Evolutionary conservation across 139 green algal genomes (phyloP).

Genomic region (Picochlorum sp.): DNA sequence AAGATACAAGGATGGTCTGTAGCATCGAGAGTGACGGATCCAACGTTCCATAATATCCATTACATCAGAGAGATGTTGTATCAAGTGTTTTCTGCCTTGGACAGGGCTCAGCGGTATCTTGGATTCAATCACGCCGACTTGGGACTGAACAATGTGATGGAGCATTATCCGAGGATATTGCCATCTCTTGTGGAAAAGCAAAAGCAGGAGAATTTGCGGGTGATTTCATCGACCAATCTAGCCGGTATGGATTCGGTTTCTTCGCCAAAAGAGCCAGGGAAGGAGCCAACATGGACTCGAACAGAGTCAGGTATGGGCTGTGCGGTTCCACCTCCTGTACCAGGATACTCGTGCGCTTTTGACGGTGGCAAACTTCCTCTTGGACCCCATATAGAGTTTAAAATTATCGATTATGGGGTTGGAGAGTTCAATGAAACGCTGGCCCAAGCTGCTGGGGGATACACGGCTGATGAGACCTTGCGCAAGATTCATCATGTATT

Average conservation of each 20-base stretch:
- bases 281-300: background rate
- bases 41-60: conserved; percentile 33
- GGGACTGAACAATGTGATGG: conserved; percentile 34
- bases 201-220: conserved; percentile 1
- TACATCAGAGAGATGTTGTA: conserved; percentile 34
- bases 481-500: background rate
- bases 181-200: background rate
- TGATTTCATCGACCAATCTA: background rate
- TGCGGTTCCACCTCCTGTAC: background rate
- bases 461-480: background rate
- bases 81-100: conserved; percentile 31
- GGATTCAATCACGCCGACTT: conserved; percentile 38
- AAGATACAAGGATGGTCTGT: conserved; percentile 21
- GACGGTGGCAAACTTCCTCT: conserved; percentile 20
- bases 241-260: background rate
- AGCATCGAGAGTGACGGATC: conserved; percentile 17
- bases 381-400: conserved; percentile 20
- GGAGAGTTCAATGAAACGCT: conserved; percentile 9
- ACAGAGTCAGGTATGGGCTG: background rate
- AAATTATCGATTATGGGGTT: conserved; percentile 22
- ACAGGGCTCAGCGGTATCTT: conserved; percentile 25
- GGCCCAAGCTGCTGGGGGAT: conserved; percentile 13
- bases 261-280: background rate
- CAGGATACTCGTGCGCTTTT: conserved; percentile 14
- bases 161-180: conserved; percentile 4